Base-by-base conservation (phyloP, 352 stramenopile species). In the Peronospora tabacina region DNA sequence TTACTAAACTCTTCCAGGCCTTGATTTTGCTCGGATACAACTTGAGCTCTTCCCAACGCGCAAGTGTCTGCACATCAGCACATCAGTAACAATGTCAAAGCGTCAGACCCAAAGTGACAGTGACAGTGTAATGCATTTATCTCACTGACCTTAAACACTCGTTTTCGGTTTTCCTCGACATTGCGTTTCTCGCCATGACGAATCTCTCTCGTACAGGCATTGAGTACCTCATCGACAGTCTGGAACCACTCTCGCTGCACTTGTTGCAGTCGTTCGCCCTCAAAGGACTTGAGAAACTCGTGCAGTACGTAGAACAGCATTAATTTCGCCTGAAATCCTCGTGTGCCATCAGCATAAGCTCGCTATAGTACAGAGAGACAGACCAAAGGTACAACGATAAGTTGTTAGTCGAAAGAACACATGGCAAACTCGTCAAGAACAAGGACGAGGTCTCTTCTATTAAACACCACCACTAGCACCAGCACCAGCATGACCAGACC, bases 301-400 rank as follows among this genome's bases (percentile, higher is more conserved):
- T 92, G 79, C 26, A 92, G 66, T 36, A 90, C 65, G 75, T 92
- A 92, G 36, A 92, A 85, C 9, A 92, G 66, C 82, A 92, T 92
- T 28, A 92, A 46, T 54, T 89, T 92, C 43, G 72, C 61, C 42
- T 90, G 75, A 49, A 89, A 89, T 42, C 82, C 74, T 34, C 68
- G 57, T 24, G 70, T 54, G 7, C 64, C 67, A 9, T 92, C 79
- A 28, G 66, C 65, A 38, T 83, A 51, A 7, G 75, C 75, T 64
- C 73, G 52, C 76, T 90, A 58, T 26, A 66, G 43, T 36, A 37
- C 8, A 13, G 22, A 45, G 5, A 34, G 5, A 45, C 48, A n/a
- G n/a, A n/a, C n/a, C 20, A 52, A n/a, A 38, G 36, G n/a, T 42
- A 52, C 13, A 60, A 44, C 39, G 19, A 41, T 10, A 9, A 12